Percentiles rank a stretch among this genome's conserved stretches.
Conservation (phyloP, 257 asterid species). For the Nicotiana otophora region DNA sequence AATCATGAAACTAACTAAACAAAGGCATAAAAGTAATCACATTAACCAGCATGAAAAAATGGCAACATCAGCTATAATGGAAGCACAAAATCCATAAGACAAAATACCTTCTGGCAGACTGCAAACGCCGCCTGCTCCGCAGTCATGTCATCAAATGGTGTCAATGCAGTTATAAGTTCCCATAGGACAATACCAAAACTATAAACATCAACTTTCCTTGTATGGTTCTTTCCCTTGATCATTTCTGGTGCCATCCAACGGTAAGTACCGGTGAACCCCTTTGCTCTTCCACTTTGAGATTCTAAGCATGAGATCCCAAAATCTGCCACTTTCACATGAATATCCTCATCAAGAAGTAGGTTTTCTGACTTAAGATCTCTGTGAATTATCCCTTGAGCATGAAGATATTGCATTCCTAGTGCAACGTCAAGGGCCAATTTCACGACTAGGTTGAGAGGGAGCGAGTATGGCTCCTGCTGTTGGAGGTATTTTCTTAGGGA, state of each 20-base stretch:
- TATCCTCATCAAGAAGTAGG: constrained; percentile 71
- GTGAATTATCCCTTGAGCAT: constrained; percentile 84
- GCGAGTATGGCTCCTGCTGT: constrained; percentile 84
- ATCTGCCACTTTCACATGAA: constrained; percentile 93
- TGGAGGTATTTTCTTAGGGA: constrained; percentile 87
- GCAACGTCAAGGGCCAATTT: constrained; percentile 82
- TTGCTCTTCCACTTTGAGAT: constrained; percentile 87
- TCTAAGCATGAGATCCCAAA: constrained; percentile 94
- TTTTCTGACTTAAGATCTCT: constrained; percentile 92
- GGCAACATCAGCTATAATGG: too few relatives aligned
- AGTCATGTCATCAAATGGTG: constrained; percentile 85
- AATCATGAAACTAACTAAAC: too few relatives aligned
- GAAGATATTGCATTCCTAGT: constrained; percentile 89
- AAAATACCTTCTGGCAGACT: constrained; percentile 89
- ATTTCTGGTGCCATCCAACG: constrained; percentile 99
- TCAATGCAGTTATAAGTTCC: constrained; percentile 95
- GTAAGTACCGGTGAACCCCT: constrained; percentile 94
- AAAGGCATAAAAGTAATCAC: too few relatives aligned
- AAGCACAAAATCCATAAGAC: background rate
- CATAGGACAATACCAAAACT: constrained; percentile 85
- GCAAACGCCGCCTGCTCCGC: constrained; percentile 99
- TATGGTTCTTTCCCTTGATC: constrained; percentile 86
- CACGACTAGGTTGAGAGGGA: constrained; percentile 64
- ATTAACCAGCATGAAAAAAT: too few relatives aligned
- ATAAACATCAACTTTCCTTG: constrained; percentile 90